Evolutionary conservation across 202 grass and related monocot genomes (phyloP).

Genomic region (Setaria italica): DNA sequence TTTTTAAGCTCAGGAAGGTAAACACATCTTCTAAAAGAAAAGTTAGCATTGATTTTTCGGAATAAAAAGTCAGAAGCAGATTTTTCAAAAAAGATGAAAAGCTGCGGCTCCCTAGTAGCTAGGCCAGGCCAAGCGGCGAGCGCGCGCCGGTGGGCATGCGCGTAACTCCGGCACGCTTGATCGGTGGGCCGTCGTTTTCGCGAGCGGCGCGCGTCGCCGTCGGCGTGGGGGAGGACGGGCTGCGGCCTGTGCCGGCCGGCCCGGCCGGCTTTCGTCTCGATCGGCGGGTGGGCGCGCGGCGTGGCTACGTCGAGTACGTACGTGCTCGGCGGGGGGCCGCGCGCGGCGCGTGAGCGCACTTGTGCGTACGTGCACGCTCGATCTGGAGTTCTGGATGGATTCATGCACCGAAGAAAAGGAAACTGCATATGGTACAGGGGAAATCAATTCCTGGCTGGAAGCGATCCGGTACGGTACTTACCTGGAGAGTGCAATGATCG

Average conservation of each 20-base stretch:
- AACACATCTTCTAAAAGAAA: no score
- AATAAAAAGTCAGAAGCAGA: no score
- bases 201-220: background rate
- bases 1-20: no score
- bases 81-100: no score
- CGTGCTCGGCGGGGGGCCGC: background rate
- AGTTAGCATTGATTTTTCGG: no score
- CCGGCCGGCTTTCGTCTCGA: background rate
- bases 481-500: background rate
- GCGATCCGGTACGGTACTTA: background rate
- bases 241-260: background rate
- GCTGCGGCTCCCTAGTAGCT: background rate
- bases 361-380: background rate
- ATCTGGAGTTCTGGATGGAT: background rate
- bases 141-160: background rate
- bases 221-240: background rate
- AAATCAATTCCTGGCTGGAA: no score
- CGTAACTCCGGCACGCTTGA: background rate
- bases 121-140: background rate
- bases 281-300: no score
- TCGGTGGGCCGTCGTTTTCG: slow-evolving; percentile 13
- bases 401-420: no score
- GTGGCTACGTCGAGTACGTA: background rate
- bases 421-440: no score
- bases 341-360: background rate